Evolutionary conservation across 2,329 filamentous ascomycete species (phyloP).

Genomic region (Penicillium carneum): DNA sequence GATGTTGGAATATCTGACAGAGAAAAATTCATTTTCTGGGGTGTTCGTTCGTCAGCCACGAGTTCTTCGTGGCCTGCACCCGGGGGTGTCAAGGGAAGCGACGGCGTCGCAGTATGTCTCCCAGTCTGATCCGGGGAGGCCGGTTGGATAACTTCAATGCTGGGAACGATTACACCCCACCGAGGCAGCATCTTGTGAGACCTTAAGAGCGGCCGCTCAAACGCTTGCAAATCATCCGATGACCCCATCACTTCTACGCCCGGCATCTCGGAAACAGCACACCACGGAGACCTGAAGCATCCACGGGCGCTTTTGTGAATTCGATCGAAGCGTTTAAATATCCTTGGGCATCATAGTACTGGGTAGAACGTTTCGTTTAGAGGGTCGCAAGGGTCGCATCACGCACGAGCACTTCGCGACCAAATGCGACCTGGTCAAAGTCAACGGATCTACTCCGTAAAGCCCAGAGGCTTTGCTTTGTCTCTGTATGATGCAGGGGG

Average conservation of each 20-base stretch:
- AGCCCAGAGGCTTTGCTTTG: constrained; percentile 13
- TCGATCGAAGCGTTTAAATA: background rate
- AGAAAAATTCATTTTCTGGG: constrained; percentile 38
- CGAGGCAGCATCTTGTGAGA: constrained; percentile 53
- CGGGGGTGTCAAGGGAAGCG: constrained; percentile 51
- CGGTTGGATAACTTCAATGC: constrained; percentile 35
- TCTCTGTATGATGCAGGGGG: constrained; percentile 30
- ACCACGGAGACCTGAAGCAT: constrained; percentile 1
- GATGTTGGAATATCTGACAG: constrained; percentile 33
- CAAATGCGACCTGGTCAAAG: constrained; percentile 16
- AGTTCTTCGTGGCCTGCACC: constrained; percentile 38
- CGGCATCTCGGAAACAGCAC: constrained; percentile 39
- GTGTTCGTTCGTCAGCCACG: constrained; percentile 29
- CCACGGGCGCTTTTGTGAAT: constrained; percentile 14
- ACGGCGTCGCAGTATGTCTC: constrained; percentile 37
- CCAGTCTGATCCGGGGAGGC: constrained; percentile 37
- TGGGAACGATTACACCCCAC: constrained; percentile 41
- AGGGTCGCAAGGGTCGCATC: constrained; percentile 26
- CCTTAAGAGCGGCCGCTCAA: constrained; percentile 45
- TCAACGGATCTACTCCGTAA: constrained; percentile 16
- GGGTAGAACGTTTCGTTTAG: constrained; percentile 1
- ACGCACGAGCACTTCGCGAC: constrained; percentile 17
- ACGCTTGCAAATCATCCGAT: constrained; percentile 37
- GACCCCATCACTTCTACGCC: constrained; percentile 40
- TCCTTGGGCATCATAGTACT: constrained; percentile 15